A percentile compares a stretch with the other conserved stretches of the same genome.
Evolutionary conservation across 1,284 basidiomycete genomes (phyloP).

Genomic region (Singerocomus inundabilis): DNA sequence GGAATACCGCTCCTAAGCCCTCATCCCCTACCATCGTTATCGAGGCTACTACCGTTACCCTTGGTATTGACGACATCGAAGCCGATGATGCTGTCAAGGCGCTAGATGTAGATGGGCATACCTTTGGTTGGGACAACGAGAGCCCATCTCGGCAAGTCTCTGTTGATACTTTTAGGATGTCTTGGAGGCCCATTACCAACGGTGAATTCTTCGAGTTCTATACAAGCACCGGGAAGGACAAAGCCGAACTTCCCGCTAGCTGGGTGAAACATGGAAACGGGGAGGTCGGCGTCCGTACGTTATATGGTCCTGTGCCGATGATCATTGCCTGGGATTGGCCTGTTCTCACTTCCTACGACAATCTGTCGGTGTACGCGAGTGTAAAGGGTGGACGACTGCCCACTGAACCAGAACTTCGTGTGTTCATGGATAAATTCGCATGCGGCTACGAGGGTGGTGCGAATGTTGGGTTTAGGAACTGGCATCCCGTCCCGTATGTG

Average conservation of each 20-base stretch:
- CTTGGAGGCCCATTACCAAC: conserved; percentile 86
- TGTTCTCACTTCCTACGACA: conserved; percentile 76
- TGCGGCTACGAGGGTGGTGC: conserved; percentile 70
- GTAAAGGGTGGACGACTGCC: conserved; percentile 90
- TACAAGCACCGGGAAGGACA: conserved; percentile 36
- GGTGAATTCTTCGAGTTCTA: conserved; percentile 71
- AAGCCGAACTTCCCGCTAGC: conserved; percentile 53
- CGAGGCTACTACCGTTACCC: conserved; percentile 55
- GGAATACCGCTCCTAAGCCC: conserved; percentile 56
- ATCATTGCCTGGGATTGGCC: conserved; percentile 84
- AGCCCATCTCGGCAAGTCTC: conserved; percentile 62
- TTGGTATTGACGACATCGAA: conserved; percentile 89
- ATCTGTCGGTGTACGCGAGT: conserved; percentile 76
- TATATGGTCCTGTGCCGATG: conserved; percentile 85
- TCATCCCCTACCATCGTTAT: conserved; percentile 49
- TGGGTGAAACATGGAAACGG: conserved; percentile 57
- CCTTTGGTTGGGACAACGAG: conserved; percentile 98
- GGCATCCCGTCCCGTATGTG: conserved; percentile 89
- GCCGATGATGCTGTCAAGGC: conserved; percentile 52
- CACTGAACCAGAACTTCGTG: conserved; percentile 83
- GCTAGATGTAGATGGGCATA: conserved; percentile 51
- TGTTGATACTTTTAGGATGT: conserved; percentile 68
- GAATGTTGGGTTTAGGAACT: conserved; percentile 88
- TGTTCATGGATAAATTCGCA: conserved; percentile 72
- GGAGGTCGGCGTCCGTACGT: conserved; percentile 67